phyloP scores from a whole-genome alignment of 2,329 filamentous ascomycete genomes.

The Colletotrichum plurivorum region DNA sequence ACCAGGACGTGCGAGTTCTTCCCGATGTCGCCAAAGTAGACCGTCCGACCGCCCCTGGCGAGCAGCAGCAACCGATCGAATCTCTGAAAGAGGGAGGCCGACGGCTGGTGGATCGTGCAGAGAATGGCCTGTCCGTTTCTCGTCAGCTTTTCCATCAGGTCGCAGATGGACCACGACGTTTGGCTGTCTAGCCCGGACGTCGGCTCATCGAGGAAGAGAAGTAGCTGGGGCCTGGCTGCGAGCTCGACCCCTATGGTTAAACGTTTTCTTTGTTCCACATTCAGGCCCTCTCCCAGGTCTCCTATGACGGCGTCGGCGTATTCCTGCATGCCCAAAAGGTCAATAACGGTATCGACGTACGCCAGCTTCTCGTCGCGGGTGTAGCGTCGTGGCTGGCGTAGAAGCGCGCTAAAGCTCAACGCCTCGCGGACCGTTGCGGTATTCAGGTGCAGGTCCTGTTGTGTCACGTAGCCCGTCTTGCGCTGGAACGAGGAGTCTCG shows the following conservation, averaged over 20 bases:
- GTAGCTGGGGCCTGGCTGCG: constrained; percentile 79
- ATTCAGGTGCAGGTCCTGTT: constrained; percentile 64
- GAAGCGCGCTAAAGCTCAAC: constrained; percentile 75
- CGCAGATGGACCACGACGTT: constrained; percentile 81
- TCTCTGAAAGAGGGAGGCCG: constrained; percentile 37
- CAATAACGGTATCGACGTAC: constrained; percentile 48
- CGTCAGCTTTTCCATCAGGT: constrained; percentile 76
- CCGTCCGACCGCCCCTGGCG: constrained; percentile 51
- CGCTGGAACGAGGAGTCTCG: constrained; percentile 76
- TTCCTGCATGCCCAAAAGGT: constrained; percentile 63
- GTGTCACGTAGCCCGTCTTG: constrained; percentile 78
- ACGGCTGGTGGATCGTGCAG: constrained; percentile 42
- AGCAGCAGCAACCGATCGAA: constrained; percentile 40
- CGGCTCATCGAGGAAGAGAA: constrained; percentile 84
- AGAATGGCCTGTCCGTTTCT: constrained; percentile 62
- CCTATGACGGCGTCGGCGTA: constrained; percentile 80
- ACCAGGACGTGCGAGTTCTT: constrained; percentile 62
- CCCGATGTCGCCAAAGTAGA: constrained; percentile 69
- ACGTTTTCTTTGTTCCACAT: constrained; percentile 64
- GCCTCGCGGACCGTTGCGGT: constrained; percentile 70
- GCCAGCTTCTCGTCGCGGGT: constrained; percentile 49
- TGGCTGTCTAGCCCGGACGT: constrained; percentile 83
- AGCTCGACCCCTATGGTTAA: constrained; percentile 84
- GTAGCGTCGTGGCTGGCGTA: constrained; percentile 75
- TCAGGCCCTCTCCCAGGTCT: constrained; percentile 70